These are phyloP conservation scores for Cryptosporidium sp. DNA, from an alignment of 169 alveolate genomes.

Conservation along the genomic window DNA sequence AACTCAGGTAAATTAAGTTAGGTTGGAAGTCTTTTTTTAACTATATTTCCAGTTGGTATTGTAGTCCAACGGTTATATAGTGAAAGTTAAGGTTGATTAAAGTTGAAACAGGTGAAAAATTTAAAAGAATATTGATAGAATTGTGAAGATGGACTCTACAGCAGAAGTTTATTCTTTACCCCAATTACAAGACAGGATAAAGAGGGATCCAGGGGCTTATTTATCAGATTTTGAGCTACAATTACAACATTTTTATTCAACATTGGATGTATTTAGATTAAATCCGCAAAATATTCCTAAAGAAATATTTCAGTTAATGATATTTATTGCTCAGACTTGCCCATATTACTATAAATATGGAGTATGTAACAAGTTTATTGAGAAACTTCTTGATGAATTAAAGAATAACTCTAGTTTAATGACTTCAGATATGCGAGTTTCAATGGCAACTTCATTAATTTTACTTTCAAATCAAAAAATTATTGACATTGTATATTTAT, in stretches of 20 bases:
- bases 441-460: conserved; percentile 51
- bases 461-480: conserved; percentile 55
- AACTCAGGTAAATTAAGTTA: background rate
- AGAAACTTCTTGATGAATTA: conserved; percentile 40
- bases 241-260: conserved; percentile 73
- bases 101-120: background rate
- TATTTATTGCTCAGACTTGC: conserved; percentile 80
- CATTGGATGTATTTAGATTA: conserved; percentile 73
- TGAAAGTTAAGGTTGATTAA: background rate
- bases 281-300: conserved; percentile 77
- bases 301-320: conserved; percentile 76
- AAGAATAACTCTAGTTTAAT: conserved; percentile 41
- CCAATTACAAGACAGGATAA: conserved; percentile 77
- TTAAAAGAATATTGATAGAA: background rate
- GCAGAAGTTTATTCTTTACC: conserved; percentile 62
- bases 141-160: background rate
- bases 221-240: conserved; percentile 77
- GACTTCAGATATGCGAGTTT: conserved; percentile 58
- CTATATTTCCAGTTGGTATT: background rate
- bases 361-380: conserved; percentile 45
- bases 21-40: background rate
- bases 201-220: conserved; percentile 80
- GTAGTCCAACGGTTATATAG: conserved; percentile 1
- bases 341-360: conserved; percentile 57
- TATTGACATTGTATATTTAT: conserved; percentile 50